A percentile compares a stretch with the other conserved stretches of the same genome.
These are phyloP conservation scores for Canavalia gladiata DNA, from an alignment of 306 rosid genomes.

Conservation along the genomic window DNA sequence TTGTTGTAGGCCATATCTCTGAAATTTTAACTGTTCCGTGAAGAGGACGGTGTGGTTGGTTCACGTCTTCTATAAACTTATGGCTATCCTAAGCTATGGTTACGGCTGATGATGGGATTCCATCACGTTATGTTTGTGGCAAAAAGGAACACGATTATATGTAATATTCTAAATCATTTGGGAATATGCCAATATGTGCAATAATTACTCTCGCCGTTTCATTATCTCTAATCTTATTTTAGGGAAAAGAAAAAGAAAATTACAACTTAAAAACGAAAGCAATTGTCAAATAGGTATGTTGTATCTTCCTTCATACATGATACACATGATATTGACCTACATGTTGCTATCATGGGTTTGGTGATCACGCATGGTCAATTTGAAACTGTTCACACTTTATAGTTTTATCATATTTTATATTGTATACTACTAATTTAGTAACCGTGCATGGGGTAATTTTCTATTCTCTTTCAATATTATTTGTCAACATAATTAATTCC, in stretches of 20 bases:
- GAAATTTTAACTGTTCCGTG: background rate
- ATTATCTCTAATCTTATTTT: background rate
- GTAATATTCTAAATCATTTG: slow-evolving; percentile 27
- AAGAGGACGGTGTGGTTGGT: background rate
- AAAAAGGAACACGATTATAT: background rate
- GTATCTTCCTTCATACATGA: background rate
- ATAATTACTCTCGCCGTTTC: slow-evolving; percentile 28
- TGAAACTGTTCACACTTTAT: background rate
- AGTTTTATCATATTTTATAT: background rate
- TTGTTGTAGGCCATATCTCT: slow-evolving; percentile 32
- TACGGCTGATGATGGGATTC: background rate
- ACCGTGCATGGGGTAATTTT: no score
- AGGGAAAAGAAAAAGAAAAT: background rate
- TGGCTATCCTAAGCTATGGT: background rate
- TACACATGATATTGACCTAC: background rate
- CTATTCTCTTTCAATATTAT: no score
- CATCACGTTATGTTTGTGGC: background rate
- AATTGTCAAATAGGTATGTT: background rate
- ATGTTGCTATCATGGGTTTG: background rate
- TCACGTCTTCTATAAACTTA: background rate
- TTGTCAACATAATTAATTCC: no score
- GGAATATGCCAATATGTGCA: slow-evolving; percentile 46
- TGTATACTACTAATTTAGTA: no score
- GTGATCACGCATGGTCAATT: slow-evolving; percentile 12
- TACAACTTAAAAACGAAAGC: background rate